These are phyloP conservation scores for Trichoderma afroharzianum DNA, from an alignment of 2,329 filamentous ascomycete genomes.

Conservation along the genomic window DNA sequence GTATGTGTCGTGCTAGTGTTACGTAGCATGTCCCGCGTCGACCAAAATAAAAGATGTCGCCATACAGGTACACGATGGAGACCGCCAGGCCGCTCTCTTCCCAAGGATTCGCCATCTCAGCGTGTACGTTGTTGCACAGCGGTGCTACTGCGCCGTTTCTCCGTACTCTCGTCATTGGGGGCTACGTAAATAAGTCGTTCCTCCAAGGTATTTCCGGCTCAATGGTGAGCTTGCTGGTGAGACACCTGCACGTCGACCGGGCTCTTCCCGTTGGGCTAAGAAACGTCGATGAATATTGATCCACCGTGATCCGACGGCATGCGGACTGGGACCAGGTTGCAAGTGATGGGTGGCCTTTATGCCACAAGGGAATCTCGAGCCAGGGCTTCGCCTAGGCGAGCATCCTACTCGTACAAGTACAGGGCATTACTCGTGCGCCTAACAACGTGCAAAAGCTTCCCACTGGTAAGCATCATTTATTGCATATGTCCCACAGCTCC, in stretches of 20 bases:
- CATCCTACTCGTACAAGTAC: background rate
- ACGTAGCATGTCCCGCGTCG: slow-evolving; percentile 2
- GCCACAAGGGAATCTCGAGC: background rate
- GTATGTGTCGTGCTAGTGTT: background rate
- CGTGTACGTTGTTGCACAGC: background rate
- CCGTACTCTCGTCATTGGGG: slow-evolving; percentile 1
- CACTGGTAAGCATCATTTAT: background rate
- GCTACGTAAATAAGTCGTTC: slow-evolving; percentile 8
- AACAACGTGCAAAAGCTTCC: background rate
- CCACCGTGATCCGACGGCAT: slow-evolving; percentile 17
- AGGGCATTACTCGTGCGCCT: slow-evolving; percentile 8
- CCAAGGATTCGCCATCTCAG: background rate
- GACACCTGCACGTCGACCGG: slow-evolving; percentile 9
- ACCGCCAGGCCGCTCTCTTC: background rate
- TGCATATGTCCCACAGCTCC: slow-evolving; percentile 5
- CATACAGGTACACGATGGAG: background rate
- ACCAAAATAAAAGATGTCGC: background rate
- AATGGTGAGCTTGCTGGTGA: slow-evolving; percentile 15
- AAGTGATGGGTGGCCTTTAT: background rate
- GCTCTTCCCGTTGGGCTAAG: slow-evolving; percentile 4
- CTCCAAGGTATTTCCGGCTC: slow-evolving; percentile 13
- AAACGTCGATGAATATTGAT: slow-evolving; percentile 9
- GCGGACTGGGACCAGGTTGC: slow-evolving; percentile 4
- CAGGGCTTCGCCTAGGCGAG: slow-evolving; percentile 5
- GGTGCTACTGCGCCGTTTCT: background rate